Base-by-base conservation (phyloP, 2,329 filamentous ascomycete species). In the Fusarium vanettenii region DNA sequence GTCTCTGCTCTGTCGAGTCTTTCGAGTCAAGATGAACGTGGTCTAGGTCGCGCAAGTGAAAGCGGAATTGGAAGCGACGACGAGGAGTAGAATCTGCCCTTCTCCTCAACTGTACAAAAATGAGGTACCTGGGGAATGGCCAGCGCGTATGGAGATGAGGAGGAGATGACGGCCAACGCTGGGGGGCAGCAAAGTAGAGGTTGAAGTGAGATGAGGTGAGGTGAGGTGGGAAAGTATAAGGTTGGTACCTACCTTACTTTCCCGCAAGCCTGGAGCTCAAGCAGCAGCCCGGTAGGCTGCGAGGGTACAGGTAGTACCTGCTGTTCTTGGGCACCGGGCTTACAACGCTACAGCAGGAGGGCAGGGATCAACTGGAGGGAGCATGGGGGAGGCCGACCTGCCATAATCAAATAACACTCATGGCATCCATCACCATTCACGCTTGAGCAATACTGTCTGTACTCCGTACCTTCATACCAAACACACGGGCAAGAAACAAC, bases 341-440 rank as follows among this genome's bases (percentile, higher is more conserved):
- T 41, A 41, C 56, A 37, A 11, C 39, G 35, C 27, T 41, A 35
- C 52, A 57, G 41, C 35, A 35, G 61, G 50, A 16, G 18, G 48
- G 59, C 69, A 75, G 69, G 72, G 72, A 64, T 64, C 50, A 56
- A 59, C 43, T 57, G 62, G 60, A 52, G 48, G 48, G 48, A 74
- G 65, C 72, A 55, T 55, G 48, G 48, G 48, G 71, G 63, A 60
- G 60, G 61, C 64, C 60, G 64, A 60, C 71, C 48, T 55, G 71
- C 71, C 68, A 60, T 60, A 64, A 67, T 29, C 9, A 33, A 70
- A 61, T 60, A 52, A 52, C 25, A 48, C 31, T 37, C 59, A 60
- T 39, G 20, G 16, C 52, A 61, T 50, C 39, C 27, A 59, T 65
- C 52, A 25, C 13, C 48, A 48, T 60, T 60, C 18, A 31, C 35